Percentiles rank a stretch among this genome's conserved stretches.
Evolutionary conservation across 2,329 filamentous ascomycete species (phyloP).

Genomic region (Aspergillus fumigatiaffinis): DNA sequence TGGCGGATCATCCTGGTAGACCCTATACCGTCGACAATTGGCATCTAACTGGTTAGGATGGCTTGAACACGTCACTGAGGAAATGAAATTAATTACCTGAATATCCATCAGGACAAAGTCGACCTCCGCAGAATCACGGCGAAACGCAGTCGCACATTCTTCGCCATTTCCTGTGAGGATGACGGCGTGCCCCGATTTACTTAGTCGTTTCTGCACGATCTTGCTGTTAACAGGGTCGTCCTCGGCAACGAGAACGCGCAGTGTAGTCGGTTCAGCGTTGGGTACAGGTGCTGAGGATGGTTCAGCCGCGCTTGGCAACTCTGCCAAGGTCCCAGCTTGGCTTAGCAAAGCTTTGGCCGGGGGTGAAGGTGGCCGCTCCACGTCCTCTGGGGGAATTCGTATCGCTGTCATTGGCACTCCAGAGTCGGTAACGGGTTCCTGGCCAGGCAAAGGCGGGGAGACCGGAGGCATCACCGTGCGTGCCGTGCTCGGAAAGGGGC

Average conservation of each 20-base stretch:
- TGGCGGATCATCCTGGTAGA: constrained; percentile 81
- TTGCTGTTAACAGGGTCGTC: constrained; percentile 87
- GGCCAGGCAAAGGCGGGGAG: constrained; percentile 15
- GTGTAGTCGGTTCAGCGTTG: neutral
- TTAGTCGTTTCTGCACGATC: constrained; percentile 74
- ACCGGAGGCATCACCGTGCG: neutral
- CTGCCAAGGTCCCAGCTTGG: constrained; percentile 4
- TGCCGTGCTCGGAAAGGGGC: neutral
- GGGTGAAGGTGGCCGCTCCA: constrained; percentile 7
- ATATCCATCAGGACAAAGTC: constrained; percentile 92
- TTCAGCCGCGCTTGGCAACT: neutral
- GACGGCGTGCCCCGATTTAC: constrained; percentile 70
- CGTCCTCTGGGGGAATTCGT: constrained; percentile 22
- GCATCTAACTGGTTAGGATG: constrained; percentile 61
- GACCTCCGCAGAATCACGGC: constrained; percentile 59
- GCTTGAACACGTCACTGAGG: neutral
- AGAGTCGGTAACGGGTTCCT: constrained; percentile 30
- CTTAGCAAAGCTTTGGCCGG: neutral
- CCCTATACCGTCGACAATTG: constrained; percentile 84
- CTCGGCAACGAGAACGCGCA: constrained; percentile 70
- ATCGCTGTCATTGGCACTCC: constrained; percentile 30
- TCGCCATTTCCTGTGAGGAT: constrained; percentile 76
- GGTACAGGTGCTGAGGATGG: neutral
- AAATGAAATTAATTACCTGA: constrained; percentile 58
- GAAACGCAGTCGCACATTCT: constrained; percentile 71